Base-by-base conservation (phyloP, 2,329 filamentous ascomycete species). In the Lecanosticta acicola region DNA sequence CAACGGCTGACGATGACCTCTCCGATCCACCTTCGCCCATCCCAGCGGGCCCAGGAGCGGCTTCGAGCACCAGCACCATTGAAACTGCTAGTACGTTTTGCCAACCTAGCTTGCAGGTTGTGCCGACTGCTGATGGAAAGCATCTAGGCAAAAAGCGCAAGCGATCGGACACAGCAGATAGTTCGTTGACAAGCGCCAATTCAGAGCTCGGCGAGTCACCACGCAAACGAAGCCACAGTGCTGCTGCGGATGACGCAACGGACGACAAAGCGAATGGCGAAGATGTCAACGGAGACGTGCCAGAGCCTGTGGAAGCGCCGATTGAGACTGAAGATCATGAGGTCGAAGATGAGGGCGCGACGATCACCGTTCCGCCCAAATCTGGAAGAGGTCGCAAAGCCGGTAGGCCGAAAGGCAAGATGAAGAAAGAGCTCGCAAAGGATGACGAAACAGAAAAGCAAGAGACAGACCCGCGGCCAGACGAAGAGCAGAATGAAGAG, bases 371-470 rank as follows among this genome's bases (percentile, higher is more conserved):
- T 21, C 42, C 53, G 5, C 36, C 37, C 11, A 55, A 53, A 57
- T 68, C 68, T 47, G 71, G 71, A 57, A 74, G 70, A 60, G 65
- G 67, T 43, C 68, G 66, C 51, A 72, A 66, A 54, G 57, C 56
- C 51, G 57, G 57, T 4, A 55, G 51, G 34, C 33, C 41, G 3
- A 57, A 57, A 36, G 50, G 52, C n/a, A 49, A 46, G 37, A 36
- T 39, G 32, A 57, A 55, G 40, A 65, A 63, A 49, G 68, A 72
- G 14, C 43, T 48, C 13, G 45, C 41, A 9, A 47, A 53, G 48
- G 55, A 57, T n/a, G 29, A 39, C n/a, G 54, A 49, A 34, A 32
- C 35, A 29, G 42, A 45, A 9, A 20, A 39, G 10, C 45, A 43
- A 17, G 50, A 54, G 20, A 46, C 43, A 26, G 34, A 41, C 4